Percentiles rank a stretch among this genome's conserved stretches.
phyloP scores from a whole-genome alignment of 441 rosid species.

The Adansonia rubrostipa region DNA sequence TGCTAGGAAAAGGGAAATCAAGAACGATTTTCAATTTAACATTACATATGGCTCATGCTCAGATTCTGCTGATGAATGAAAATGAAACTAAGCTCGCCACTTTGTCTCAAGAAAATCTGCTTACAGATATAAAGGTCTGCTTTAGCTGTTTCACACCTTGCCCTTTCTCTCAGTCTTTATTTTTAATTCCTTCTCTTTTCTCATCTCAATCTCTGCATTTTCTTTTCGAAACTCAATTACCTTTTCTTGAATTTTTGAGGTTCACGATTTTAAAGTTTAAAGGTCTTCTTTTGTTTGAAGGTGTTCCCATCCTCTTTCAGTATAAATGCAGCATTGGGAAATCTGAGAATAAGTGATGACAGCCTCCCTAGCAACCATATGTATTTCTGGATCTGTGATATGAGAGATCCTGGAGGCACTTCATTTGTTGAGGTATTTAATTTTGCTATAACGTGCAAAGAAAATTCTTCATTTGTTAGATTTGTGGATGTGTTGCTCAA shows the following conservation, averaged over 20 bases:
- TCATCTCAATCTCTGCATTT: conserved; percentile 9
- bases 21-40: conserved; percentile 78
- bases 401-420: conserved; percentile 98
- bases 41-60: conserved; percentile 92
- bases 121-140: conserved; percentile 86
- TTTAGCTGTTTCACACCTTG: conserved; percentile 25
- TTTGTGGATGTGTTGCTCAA: conserved; percentile 14
- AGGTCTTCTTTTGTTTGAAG: conserved; percentile 43
- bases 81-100: conserved; percentile 88
- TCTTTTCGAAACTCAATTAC: conserved; percentile 11
- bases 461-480: conserved; percentile 13
- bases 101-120: conserved; percentile 89
- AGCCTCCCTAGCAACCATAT: conserved; percentile 84
- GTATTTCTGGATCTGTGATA: conserved; percentile 98
- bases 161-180: neutral
- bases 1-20: conserved; percentile 96
- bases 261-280: conserved; percentile 28
- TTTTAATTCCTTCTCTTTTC: conserved; percentile 21
- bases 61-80: conserved; percentile 92
- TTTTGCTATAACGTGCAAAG: conserved; percentile 16
- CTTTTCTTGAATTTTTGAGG: conserved; percentile 4
- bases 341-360: conserved; percentile 94
- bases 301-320: conserved; percentile 97
- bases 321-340: conserved; percentile 89
- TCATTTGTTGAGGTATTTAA: conserved; percentile 92